Percentiles rank a stretch among this genome's conserved stretches.
phyloP scores from a whole-genome alignment of 2,329 filamentous ascomycete genomes.

The Colletotrichum horii region DNA sequence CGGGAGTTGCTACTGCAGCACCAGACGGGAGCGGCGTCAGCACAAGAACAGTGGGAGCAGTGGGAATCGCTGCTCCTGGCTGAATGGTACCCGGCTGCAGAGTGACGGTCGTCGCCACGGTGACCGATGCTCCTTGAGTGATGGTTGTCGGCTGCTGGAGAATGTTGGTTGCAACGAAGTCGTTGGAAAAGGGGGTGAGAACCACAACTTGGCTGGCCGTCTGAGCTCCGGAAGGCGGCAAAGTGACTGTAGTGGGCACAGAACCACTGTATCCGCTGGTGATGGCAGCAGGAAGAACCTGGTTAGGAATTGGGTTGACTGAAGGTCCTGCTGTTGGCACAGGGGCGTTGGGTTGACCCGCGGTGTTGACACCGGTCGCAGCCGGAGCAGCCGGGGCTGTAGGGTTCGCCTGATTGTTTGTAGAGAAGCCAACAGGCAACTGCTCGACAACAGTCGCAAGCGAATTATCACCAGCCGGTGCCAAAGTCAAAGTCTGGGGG shows the following conservation, averaged over 20 bases:
- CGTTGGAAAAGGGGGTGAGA: neutral
- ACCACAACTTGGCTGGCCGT: neutral
- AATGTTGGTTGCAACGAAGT: neutral
- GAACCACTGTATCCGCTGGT: neutral
- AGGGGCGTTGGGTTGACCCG: neutral
- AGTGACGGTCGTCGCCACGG: neutral
- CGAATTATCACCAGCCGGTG: neutral
- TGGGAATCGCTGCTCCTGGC: neutral
- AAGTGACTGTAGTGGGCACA: neutral
- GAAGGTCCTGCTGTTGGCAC: neutral
- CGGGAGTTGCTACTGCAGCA: neutral
- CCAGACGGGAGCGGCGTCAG: neutral
- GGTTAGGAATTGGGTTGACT: neutral
- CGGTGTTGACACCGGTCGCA: neutral
- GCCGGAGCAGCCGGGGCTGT: neutral
- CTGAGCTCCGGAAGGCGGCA: neutral
- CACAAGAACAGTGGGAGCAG: neutral
- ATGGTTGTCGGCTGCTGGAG: neutral
- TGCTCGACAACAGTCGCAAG: conserved; percentile 9
- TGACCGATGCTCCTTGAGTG: neutral
- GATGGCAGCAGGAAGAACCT: neutral
- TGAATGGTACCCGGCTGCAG: neutral
- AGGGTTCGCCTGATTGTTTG: neutral
- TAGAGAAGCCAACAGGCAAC: neutral
- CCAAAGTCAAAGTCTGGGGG: neutral